A percentile compares a stretch with the other conserved stretches of the same genome.
These are phyloP conservation scores for Acacia acuminata DNA, from an alignment of 306 rosid species.

Conservation along the genomic window DNA sequence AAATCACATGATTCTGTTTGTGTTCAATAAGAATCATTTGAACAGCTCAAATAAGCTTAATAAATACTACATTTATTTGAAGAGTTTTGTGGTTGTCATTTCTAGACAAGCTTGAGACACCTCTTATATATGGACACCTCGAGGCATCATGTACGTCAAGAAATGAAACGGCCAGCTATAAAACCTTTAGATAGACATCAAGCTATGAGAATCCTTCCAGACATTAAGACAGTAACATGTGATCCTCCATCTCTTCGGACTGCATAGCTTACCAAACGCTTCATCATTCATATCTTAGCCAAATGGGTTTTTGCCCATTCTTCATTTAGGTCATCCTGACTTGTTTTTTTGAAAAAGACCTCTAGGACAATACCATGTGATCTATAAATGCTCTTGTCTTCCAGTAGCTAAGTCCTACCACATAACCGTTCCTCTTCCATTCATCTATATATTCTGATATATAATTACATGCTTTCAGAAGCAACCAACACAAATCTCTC, in stretches of 20 bases:
- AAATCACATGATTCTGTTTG: neutral
- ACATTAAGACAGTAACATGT: neutral
- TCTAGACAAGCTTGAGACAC: neutral
- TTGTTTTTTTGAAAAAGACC: neutral
- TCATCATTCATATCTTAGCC: neutral
- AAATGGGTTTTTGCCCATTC: neutral
- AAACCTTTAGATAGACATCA: neutral
- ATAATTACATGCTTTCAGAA: neutral
- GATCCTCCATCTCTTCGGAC: neutral
- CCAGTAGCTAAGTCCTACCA: neutral
- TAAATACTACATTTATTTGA: neutral
- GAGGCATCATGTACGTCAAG: neutral
- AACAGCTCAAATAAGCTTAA: neutral
- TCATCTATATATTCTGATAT: neutral
- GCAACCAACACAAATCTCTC: neutral
- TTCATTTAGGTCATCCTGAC: neutral
- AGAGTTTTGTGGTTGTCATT: neutral
- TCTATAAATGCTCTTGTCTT: neutral
- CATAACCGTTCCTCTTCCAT: neutral
- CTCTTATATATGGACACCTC: neutral
- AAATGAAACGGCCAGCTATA: neutral
- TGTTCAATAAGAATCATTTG: neutral
- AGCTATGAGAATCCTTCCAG: neutral
- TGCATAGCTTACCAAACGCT: neutral
- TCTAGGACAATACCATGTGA: neutral